Conservation (phyloP, 176 grass and related monocot species). For the Triticum turgidum region DNA sequence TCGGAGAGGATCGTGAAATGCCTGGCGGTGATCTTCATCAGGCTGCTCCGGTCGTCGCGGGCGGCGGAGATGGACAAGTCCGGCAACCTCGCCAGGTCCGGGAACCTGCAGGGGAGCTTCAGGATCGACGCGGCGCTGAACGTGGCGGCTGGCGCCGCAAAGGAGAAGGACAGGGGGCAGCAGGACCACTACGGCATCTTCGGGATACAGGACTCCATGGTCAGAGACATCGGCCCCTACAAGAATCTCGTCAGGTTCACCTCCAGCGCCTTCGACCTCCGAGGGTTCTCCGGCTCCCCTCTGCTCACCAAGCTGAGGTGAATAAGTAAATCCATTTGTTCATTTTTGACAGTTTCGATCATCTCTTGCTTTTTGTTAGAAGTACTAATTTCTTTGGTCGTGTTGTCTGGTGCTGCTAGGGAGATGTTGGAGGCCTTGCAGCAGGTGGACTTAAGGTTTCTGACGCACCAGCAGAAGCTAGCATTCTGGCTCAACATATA, state of each 20-base stretch:
- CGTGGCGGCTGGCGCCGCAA: neutral
- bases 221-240: constrained; percentile 85
- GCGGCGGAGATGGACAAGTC: constrained; percentile 52
- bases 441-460: constrained; percentile 53
- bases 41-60: constrained; percentile 68
- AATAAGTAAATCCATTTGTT: neutral
- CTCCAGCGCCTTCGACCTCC: constrained; percentile 52
- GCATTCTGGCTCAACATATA: constrained; percentile 94
- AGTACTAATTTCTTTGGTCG: neutral
- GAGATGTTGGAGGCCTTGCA: constrained; percentile 63
- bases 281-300: constrained; percentile 61
- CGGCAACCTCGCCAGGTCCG: constrained; percentile 45
- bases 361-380: neutral
- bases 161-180: constrained; percentile 45
- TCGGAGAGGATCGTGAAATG: constrained; percentile 92
- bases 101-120: constrained; percentile 38
- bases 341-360: neutral
- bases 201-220: constrained; percentile 52
- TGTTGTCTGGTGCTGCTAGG: constrained; percentile 30
- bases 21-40: constrained; percentile 77
- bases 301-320: constrained; percentile 75
- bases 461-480: constrained; percentile 70
- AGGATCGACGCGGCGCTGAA: constrained; percentile 33
- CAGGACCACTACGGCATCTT: constrained; percentile 88
- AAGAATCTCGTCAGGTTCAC: constrained; percentile 92